A percentile compares a stretch with the other conserved stretches of the same genome.
phyloP scores from a whole-genome alignment of 2,329 filamentous ascomycete species.

The Verticillium klebahnii region DNA sequence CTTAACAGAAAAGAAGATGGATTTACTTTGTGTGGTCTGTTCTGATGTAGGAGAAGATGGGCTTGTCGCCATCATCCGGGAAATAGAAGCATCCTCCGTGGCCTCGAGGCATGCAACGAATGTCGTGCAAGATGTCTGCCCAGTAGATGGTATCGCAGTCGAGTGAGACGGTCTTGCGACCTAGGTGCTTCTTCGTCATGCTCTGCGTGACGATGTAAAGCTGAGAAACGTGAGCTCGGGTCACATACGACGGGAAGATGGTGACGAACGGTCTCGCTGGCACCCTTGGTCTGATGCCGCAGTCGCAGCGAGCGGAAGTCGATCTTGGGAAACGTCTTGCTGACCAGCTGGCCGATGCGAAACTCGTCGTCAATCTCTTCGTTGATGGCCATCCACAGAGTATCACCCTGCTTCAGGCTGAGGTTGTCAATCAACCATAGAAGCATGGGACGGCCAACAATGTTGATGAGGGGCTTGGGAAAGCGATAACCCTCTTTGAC shows the following conservation, averaged over 20 bases:
- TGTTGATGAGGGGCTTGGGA: conserved; percentile 26
- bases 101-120: conserved; percentile 18
- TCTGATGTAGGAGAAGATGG: conserved; percentile 24
- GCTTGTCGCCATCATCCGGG: conserved; percentile 20
- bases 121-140: conserved; percentile 21
- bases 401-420: conserved; percentile 17
- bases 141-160: conserved; percentile 29
- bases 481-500: conserved; percentile 23
- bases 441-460: conserved; percentile 24
- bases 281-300: conserved; percentile 22
- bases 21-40: conserved; percentile 13
- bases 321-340: conserved; percentile 18
- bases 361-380: conserved; percentile 23
- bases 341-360: conserved; percentile 20
- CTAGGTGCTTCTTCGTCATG: conserved; percentile 21
- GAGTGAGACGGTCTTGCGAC: conserved; percentile 21
- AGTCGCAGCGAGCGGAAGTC: conserved; percentile 18
- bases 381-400: conserved; percentile 24
- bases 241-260: too few relatives aligned
- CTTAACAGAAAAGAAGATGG: too few relatives aligned
- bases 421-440: conserved; percentile 24
- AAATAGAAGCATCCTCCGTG: conserved; percentile 22
- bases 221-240: conserved; percentile 5
- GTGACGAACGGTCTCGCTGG: conserved; percentile 20
- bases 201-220: conserved; percentile 23